phyloP scores from a whole-genome alignment of 352 stramenopile species.

The Pythium pyrilobum region DNA sequence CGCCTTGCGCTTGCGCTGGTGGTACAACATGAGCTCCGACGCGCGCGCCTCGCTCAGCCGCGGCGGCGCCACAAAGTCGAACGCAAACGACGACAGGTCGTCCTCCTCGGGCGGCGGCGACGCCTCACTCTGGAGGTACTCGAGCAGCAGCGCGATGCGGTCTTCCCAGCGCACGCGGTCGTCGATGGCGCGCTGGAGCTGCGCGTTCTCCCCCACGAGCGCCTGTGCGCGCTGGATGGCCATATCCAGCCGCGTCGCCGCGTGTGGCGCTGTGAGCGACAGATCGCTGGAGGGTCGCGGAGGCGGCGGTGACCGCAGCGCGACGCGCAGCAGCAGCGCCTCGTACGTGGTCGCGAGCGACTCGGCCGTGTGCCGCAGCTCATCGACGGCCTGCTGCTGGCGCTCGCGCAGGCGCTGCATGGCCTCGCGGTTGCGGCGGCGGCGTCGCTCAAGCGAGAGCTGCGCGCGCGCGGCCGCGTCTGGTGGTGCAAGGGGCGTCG shows the following conservation, averaged over 20 bases:
- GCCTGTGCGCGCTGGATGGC: conserved; percentile 22
- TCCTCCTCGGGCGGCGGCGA: neutral
- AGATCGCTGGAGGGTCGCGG: too few species aligned
- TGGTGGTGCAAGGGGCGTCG: too few species aligned
- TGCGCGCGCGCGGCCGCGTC: neutral
- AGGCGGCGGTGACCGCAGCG: neutral
- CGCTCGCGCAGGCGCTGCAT: conserved; percentile 49
- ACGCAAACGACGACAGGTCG: neutral
- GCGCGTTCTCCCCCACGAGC: conserved; percentile 31
- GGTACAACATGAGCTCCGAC: conserved; percentile 34
- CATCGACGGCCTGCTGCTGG: conserved; percentile 34
- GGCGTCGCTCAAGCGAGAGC: conserved; percentile 15
- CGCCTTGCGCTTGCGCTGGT: conserved; percentile 20
- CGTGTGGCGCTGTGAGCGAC: neutral
- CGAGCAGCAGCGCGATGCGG: conserved; percentile 40
- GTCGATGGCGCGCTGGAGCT: conserved; percentile 30
- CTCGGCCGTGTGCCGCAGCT: conserved; percentile 29
- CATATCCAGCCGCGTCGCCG: conserved; percentile 23
- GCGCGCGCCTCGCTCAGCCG: conserved; percentile 25
- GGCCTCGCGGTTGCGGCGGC: conserved; percentile 42
- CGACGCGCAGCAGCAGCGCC: conserved; percentile 18
- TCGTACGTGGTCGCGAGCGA: conserved; percentile 27
- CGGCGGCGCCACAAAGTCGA: conserved; percentile 3
- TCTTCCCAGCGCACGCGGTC: conserved; percentile 42
- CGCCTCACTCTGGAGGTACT: conserved; percentile 21